Evolutionary conservation across 2,329 filamentous ascomycete genomes (phyloP).

Genomic region (Exophiala mesophila): DNA sequence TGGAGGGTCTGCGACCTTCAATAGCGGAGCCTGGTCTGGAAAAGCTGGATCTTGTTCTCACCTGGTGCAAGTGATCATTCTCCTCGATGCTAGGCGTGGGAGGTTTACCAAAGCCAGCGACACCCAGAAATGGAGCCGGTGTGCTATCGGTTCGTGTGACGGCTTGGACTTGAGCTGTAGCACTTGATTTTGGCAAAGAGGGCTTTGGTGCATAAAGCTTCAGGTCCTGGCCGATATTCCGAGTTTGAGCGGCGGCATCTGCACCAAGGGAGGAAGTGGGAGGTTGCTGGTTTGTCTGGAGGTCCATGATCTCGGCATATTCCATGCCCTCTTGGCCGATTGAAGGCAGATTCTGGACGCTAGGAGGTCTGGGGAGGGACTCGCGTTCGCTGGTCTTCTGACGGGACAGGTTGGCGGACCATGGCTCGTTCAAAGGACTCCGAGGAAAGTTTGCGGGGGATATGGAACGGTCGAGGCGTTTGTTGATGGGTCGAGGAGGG

Average conservation of each 20-base stretch:
- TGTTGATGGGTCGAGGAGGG: conserved; percentile 68
- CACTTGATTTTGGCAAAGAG: conserved; percentile 72
- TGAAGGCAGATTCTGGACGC: conserved; percentile 69
- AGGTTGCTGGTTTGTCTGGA: conserved; percentile 41
- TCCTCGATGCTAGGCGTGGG: conserved; percentile 45
- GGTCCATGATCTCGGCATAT: conserved; percentile 61
- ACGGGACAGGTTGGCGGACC: conserved; percentile 37
- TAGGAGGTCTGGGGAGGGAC: conserved; percentile 59
- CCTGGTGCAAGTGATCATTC: conserved; percentile 45
- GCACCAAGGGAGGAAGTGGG: conserved; percentile 29
- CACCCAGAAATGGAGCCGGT: conserved; percentile 75
- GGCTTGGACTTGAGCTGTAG: conserved; percentile 73
- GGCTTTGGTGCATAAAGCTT: conserved; percentile 87
- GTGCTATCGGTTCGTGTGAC: conserved; percentile 92
- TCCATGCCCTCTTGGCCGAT: conserved; percentile 87
- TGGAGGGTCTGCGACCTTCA: conserved; percentile 40
- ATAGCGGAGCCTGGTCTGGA: conserved; percentile 46
- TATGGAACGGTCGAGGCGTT: conserved; percentile 64
- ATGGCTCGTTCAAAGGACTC: conserved; percentile 73
- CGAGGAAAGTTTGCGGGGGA: conserved; percentile 77
- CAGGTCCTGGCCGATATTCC: conserved; percentile 72
- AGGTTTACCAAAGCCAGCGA: conserved; percentile 53
- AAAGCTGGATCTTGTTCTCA: conserved; percentile 60
- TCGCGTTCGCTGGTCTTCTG: conserved; percentile 34
- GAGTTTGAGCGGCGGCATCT: conserved; percentile 63